Evolutionary conservation across 2,329 filamentous ascomycete genomes (phyloP).

Genomic region (Stemphylium lycopersici): DNA sequence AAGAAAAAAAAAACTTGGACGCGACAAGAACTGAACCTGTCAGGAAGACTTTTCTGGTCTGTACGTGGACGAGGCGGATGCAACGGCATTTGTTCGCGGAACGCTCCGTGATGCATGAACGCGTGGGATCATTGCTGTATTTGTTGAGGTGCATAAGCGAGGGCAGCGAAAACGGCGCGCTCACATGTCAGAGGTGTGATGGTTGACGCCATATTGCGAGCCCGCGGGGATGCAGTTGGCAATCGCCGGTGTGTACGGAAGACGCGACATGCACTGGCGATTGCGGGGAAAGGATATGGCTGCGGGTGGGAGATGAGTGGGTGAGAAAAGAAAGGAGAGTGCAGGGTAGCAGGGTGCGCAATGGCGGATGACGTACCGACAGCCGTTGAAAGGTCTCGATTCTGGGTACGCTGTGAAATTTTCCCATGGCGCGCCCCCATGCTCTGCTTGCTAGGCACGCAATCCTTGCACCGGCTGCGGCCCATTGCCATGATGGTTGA

Average conservation of each 20-base stretch:
- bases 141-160: slow-evolving; percentile 17
- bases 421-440: slow-evolving; percentile 13
- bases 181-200: slow-evolving; percentile 1
- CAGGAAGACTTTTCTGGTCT: not conserved
- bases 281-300: too few species aligned
- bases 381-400: slow-evolving; percentile 12
- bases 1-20: not conserved
- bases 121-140: slow-evolving; percentile 10
- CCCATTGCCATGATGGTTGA: slow-evolving; percentile 4
- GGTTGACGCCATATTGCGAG: slow-evolving; percentile 21
- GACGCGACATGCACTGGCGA: not conserved
- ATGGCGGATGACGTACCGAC: slow-evolving; percentile 22
- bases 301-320: not conserved
- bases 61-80: slow-evolving; percentile 2
- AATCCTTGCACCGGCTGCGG: slow-evolving; percentile 6
- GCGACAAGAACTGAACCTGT: not conserved
- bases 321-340: slow-evolving; percentile 6
- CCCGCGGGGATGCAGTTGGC: not conserved
- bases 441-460: slow-evolving; percentile 14
- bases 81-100: slow-evolving; percentile 3
- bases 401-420: slow-evolving; percentile 12
- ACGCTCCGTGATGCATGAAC: slow-evolving; percentile 15
- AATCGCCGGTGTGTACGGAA: not conserved
- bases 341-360: not conserved
- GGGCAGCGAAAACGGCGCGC: slow-evolving; percentile 7